phyloP scores from a whole-genome alignment of 2,329 filamentous ascomycete species.

The Fusarium secorum region DNA sequence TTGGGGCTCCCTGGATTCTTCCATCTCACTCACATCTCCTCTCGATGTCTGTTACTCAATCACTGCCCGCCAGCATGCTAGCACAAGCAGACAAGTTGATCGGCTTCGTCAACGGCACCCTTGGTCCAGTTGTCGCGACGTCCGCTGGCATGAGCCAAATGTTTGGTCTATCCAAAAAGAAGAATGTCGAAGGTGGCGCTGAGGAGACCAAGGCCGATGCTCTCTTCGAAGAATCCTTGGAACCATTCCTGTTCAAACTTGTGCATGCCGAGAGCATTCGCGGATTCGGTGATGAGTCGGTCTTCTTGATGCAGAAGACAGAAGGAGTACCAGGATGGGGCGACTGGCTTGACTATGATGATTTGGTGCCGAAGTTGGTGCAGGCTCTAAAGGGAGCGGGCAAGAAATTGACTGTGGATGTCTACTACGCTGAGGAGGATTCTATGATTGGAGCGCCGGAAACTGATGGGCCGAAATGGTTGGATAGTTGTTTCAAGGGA shows the following conservation, averaged over 20 bases:
- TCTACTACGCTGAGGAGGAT: slow-evolving; percentile 21
- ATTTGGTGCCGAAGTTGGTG: not conserved
- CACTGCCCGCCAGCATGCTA: not conserved
- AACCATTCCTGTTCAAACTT: not conserved
- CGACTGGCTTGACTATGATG: slow-evolving; percentile 18
- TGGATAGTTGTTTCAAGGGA: slow-evolving; percentile 8
- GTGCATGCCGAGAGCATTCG: slow-evolving; percentile 1
- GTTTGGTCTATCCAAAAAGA: not conserved
- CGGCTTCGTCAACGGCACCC: slow-evolving; percentile 11
- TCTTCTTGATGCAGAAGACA: slow-evolving; percentile 24
- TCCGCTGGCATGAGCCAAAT: slow-evolving; percentile 18
- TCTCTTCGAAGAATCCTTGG: not conserved
- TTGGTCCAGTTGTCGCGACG: not conserved
- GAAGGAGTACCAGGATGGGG: not conserved
- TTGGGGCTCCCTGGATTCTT: slow-evolving; percentile 12
- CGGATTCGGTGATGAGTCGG: slow-evolving; percentile 6
- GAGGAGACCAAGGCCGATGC: not conserved
- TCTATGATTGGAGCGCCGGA: slow-evolving; percentile 6
- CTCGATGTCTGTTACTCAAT: slow-evolving; percentile 7
- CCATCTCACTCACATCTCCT: not conserved
- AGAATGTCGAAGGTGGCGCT: not conserved
- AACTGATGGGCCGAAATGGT: not conserved
- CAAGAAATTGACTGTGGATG: not conserved
- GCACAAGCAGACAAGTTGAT: slow-evolving; percentile 16
- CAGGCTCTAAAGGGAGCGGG: not conserved